Evolutionary conservation across 108 stramenopile species (phyloP).

Genomic region (Skeletonema menzelii): DNA sequence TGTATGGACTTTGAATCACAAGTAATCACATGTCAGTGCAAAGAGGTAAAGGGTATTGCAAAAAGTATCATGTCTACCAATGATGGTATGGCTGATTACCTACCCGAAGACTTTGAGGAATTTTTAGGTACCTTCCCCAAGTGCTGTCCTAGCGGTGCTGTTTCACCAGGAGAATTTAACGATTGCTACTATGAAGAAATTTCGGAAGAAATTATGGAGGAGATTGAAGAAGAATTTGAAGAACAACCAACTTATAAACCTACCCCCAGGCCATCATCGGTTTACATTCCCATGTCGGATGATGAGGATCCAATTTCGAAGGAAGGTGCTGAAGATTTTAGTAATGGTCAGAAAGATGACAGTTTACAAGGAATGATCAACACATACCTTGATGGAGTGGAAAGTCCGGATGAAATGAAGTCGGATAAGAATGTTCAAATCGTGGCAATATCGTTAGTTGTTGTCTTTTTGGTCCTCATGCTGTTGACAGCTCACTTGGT

Average conservation of each 20-base stretch:
- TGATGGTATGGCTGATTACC: background rate
- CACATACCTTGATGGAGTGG: constrained; percentile 34
- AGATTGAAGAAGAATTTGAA: background rate
- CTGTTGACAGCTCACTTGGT: constrained; percentile 30
- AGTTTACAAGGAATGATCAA: constrained; percentile 7
- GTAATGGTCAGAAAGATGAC: background rate
- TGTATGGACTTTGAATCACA: constrained; percentile 1
- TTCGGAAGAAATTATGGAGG: background rate
- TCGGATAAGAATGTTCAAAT: constrained; percentile 40
- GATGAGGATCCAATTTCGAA: constrained; percentile 4
- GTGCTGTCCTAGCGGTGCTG: background rate
- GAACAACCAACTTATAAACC: constrained; percentile 3
- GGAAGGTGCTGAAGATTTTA: background rate
- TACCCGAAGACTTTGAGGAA: background rate
- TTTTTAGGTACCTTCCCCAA: background rate
- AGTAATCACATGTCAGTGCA: background rate
- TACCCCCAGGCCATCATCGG: constrained; percentile 3
- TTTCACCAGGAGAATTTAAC: background rate
- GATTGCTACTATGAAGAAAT: background rate
- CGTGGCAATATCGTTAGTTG: constrained; percentile 24
- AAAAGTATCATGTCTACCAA: background rate
- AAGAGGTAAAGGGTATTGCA: background rate
- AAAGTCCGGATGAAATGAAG: constrained; percentile 34
- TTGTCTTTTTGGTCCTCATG: constrained; percentile 18
- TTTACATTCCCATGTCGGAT: background rate